Evolutionary conservation across 495 filamentous ascomycete genomes (phyloP).

Genomic region (Xylaria flabelliformis): DNA sequence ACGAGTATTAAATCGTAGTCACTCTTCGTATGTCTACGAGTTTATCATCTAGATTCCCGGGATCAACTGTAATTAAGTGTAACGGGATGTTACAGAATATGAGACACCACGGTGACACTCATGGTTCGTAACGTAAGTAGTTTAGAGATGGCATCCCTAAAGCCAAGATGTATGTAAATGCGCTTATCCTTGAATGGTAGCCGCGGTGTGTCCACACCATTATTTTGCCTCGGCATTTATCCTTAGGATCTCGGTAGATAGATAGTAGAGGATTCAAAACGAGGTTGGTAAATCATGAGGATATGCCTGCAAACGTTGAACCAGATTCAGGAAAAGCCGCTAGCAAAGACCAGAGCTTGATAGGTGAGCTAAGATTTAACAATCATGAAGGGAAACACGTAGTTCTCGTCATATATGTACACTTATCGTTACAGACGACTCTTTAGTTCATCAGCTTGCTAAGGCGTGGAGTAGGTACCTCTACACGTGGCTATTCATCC

Average conservation of each 20-base stretch:
- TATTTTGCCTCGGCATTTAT: constrained; percentile 21
- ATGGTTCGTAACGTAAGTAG: neutral
- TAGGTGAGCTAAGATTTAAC: neutral
- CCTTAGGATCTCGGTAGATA: constrained; percentile 1
- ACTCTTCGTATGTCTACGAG: neutral
- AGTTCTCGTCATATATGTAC: neutral
- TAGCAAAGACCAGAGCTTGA: neutral
- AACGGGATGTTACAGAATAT: neutral
- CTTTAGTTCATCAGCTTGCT: neutral
- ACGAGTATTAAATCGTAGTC: neutral
- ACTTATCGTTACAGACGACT: neutral
- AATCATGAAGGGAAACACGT: neutral
- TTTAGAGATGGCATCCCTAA: neutral
- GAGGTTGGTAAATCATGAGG: neutral
- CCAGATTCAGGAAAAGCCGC: neutral
- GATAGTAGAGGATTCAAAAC: neutral
- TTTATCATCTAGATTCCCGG: neutral
- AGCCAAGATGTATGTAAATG: neutral
- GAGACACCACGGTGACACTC: constrained; percentile 5
- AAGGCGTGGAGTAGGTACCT: neutral
- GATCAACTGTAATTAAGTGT: neutral
- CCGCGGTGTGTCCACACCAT: constrained; percentile 1
- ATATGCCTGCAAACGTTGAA: neutral
- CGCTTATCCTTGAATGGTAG: neutral
- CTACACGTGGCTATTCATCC: neutral